These are phyloP conservation scores for Pisolithus orientalis DNA, from an alignment of 768 basidiomycete species.

Conservation along the genomic window DNA sequence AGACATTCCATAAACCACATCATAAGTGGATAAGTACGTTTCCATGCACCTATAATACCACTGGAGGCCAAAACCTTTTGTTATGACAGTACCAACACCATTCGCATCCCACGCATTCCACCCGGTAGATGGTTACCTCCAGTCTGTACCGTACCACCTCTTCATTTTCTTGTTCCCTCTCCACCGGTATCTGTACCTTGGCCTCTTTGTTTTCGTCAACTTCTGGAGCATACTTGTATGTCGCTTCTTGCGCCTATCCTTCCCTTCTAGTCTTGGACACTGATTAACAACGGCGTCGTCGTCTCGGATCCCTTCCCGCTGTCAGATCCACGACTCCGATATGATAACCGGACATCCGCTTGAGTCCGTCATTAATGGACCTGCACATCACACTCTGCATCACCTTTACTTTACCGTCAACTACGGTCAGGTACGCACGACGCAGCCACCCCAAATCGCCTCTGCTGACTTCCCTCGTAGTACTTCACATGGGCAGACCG, in stretches of 20 bases:
- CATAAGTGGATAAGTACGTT: constrained; percentile 95
- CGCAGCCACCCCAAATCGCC: constrained; percentile 39
- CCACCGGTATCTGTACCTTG: constrained; percentile 79
- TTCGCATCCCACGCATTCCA: constrained; percentile 99
- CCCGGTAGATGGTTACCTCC: constrained; percentile 88
- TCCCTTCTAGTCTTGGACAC: neutral
- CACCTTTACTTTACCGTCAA: constrained; percentile 97
- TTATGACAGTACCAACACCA: constrained; percentile 79
- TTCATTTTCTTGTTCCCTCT: constrained; percentile 89
- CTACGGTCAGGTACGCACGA: constrained; percentile 77
- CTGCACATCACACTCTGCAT: constrained; percentile 95
- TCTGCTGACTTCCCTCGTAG: constrained; percentile 32
- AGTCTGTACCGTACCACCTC: constrained; percentile 92
- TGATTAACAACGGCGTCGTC: neutral
- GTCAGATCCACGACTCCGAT: constrained; percentile 95
- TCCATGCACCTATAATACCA: neutral
- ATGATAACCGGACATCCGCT: constrained; percentile 92
- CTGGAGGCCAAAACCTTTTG: constrained; percentile 4
- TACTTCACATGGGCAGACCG: constrained; percentile 97
- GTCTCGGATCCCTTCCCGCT: neutral
- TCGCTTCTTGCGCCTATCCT: constrained; percentile 3
- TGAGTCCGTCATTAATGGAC: constrained; percentile 93
- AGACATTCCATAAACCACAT: constrained; percentile 91
- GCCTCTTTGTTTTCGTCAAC: constrained; percentile 87
- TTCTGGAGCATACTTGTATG: constrained; percentile 88